These are phyloP conservation scores for Leishmania major DNA, from an alignment of 208 protist species.

Conservation along the genomic window DNA sequence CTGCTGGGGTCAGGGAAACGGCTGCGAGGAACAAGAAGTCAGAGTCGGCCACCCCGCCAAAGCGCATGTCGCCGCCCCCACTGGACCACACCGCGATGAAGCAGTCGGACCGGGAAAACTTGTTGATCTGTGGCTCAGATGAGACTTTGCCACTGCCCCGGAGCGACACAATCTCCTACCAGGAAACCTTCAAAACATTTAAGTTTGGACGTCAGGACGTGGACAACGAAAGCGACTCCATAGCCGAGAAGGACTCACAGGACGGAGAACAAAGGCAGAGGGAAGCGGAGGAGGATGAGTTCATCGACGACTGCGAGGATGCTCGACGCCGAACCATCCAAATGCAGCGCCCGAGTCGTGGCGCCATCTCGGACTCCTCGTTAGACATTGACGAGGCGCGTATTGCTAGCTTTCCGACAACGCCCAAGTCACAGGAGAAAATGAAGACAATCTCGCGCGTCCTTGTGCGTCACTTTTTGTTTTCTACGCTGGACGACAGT, in stretches of 20 bases:
- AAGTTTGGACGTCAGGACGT: constrained; percentile 31
- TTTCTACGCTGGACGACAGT: constrained; percentile 73
- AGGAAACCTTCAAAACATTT: constrained; percentile 34
- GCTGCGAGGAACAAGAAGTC: not conserved
- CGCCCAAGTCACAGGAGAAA: constrained; percentile 66
- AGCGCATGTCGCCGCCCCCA: constrained; percentile 1
- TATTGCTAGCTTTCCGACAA: constrained; percentile 43
- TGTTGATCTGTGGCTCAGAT: not conserved
- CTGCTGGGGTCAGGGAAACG: not conserved
- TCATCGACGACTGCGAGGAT: constrained; percentile 58
- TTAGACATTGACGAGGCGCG: constrained; percentile 51
- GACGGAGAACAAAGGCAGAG: not conserved
- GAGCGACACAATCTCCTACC: not conserved
- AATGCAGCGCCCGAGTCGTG: constrained; percentile 52
- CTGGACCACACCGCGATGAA: not conserved
- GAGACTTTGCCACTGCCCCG: not conserved
- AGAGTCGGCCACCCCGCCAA: no score
- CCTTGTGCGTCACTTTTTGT: constrained; percentile 72
- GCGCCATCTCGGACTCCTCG: constrained; percentile 49
- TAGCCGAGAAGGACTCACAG: constrained; percentile 10
- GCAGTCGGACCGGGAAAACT: constrained; percentile 7
- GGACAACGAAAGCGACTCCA: constrained; percentile 9
- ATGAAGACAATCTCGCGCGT: constrained; percentile 53
- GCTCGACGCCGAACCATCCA: constrained; percentile 39
- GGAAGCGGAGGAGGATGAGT: constrained; percentile 21